Evolutionary conservation across 2,329 filamentous ascomycete species (phyloP).

Genomic region (Helicocarpus griseus): DNA sequence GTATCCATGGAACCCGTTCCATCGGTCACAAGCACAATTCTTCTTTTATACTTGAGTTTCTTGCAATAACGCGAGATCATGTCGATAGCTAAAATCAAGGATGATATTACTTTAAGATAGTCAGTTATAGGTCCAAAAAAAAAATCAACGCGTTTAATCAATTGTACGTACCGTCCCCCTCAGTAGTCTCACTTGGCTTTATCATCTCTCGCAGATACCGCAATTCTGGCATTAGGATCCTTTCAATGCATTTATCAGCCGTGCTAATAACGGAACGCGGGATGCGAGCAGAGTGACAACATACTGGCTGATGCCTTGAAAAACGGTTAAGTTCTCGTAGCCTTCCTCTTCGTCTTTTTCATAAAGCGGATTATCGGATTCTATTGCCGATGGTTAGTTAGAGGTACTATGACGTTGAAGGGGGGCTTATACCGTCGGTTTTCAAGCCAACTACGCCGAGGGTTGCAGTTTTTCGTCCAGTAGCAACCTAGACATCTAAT

Average conservation of each 20-base stretch:
- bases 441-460: slow-evolving; percentile 75
- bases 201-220: slow-evolving; percentile 54
- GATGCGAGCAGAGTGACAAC: slow-evolving; percentile 27
- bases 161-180: slow-evolving; percentile 56
- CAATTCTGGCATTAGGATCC: slow-evolving; percentile 59
- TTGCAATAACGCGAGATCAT: slow-evolving; percentile 76
- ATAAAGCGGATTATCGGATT: slow-evolving; percentile 56
- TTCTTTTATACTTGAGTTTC: slow-evolving; percentile 69
- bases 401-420: not conserved
- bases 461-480: slow-evolving; percentile 63
- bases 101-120: slow-evolving; percentile 54
- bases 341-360: slow-evolving; percentile 49
- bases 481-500: slow-evolving; percentile 38
- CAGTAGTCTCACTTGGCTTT: slow-evolving; percentile 55
- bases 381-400: slow-evolving; percentile 22
- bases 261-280: no score
- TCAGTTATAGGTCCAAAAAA: slow-evolving; percentile 9
- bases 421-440: slow-evolving; percentile 49
- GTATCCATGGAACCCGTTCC: slow-evolving; percentile 63
- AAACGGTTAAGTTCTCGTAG: slow-evolving; percentile 72
- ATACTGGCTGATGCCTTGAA: slow-evolving; percentile 55
- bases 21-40: slow-evolving; percentile 79
- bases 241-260: slow-evolving; percentile 29
- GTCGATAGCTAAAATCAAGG: slow-evolving; percentile 72
- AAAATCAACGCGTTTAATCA: not conserved